Percentiles rank a stretch among this genome's conserved stretches.
phyloP scores from a whole-genome alignment of 116 monocot species.

The Trichopus zeylanicus region DNA sequence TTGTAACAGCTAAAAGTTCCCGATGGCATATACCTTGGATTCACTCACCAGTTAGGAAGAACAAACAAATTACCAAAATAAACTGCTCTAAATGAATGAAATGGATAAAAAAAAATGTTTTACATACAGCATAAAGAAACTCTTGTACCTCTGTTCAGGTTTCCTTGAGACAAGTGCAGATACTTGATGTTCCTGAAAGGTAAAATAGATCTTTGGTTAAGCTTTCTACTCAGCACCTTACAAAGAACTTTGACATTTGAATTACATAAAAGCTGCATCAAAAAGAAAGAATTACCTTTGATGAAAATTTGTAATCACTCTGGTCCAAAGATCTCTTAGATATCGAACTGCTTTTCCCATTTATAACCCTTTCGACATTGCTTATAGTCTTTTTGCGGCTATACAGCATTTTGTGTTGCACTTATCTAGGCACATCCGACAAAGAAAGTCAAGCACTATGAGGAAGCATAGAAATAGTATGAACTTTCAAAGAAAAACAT shows the following conservation, averaged over 20 bases:
- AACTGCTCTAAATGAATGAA: no score
- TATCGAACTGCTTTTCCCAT: background rate
- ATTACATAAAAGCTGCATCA: background rate
- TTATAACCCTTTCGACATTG: background rate
- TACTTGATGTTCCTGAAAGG: constrained; percentile 7
- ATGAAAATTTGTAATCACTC: background rate
- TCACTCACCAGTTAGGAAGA: no score
- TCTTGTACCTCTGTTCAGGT: constrained; percentile 1
- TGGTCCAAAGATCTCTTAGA: background rate
- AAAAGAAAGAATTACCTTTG: constrained; percentile 1
- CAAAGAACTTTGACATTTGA: background rate
- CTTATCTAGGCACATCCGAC: constrained; percentile 1
- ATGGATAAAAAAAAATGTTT: no score
- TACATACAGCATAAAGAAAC: background rate
- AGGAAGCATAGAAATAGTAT: constrained; percentile 1
- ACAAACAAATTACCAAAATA: no score
- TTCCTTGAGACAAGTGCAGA: constrained; percentile 6
- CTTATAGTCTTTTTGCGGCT: background rate
- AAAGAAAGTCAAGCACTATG: background rate
- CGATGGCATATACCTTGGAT: no score
- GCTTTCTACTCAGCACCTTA: background rate
- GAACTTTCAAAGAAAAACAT: background rate
- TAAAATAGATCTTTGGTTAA: no score
- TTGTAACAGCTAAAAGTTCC: no score
- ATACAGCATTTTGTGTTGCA: constrained; percentile 3